Conservation (phyloP, 768 basidiomycete genomes). For the Trametes elegans region DNA sequence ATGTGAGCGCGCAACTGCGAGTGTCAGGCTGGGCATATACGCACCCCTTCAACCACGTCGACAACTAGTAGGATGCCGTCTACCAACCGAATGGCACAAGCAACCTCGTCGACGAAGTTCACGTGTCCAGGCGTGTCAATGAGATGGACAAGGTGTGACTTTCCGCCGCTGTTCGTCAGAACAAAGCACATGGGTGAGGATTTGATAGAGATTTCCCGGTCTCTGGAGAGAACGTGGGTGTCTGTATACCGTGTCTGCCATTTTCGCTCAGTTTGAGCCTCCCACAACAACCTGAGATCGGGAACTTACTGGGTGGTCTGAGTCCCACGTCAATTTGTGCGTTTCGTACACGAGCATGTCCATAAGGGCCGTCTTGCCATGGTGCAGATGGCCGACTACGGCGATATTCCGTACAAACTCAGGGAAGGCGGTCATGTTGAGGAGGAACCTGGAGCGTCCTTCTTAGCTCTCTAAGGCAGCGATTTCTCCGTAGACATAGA, state of each 20-base stretch:
- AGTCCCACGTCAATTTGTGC: constrained; percentile 92
- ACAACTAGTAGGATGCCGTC: constrained; percentile 95
- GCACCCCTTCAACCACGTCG: constrained; percentile 96
- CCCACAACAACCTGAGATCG: constrained; percentile 6
- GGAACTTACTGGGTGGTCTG: constrained; percentile 73
- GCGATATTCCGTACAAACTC: constrained; percentile 97
- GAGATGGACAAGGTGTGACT: constrained; percentile 90
- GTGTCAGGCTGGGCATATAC: constrained; percentile 26
- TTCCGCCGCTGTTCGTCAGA: constrained; percentile 78
- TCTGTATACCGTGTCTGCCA: constrained; percentile 90
- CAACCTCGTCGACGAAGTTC: constrained; percentile 98
- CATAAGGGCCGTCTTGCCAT: constrained; percentile 95
- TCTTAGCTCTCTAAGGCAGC: background rate
- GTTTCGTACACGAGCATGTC: constrained; percentile 98
- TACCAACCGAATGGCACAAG: constrained; percentile 77
- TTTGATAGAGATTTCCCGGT: constrained; percentile 92
- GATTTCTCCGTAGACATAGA: background rate
- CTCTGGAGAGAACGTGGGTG: constrained; percentile 85
- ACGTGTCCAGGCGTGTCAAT: constrained; percentile 98
- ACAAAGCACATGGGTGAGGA: constrained; percentile 96
- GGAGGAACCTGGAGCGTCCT: constrained; percentile 62
- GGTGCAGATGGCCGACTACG: constrained; percentile 94
- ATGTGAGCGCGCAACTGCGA: background rate
- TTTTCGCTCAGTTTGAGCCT: background rate
- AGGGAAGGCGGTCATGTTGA: constrained; percentile 88